A percentile compares a stretch with the other conserved stretches of the same genome.
Conservation (phyloP, 345 rosid genomes). For the Populus simonii region DNA sequence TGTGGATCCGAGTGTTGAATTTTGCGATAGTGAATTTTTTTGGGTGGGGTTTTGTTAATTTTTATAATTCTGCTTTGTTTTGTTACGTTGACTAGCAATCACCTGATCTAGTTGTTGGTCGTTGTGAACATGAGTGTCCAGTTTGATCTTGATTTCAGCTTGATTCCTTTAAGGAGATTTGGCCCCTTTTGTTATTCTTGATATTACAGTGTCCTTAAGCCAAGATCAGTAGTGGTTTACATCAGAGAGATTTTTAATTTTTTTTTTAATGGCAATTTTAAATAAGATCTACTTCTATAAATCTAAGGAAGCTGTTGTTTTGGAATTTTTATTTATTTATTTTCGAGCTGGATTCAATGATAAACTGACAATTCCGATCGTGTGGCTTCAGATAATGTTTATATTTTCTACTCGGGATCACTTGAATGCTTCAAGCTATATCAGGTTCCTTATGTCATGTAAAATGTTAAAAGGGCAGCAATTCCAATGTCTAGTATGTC, state of each 20-base stretch:
- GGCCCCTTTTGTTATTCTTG: neutral
- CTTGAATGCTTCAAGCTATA: neutral
- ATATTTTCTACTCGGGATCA: neutral
- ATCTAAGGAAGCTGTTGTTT: neutral
- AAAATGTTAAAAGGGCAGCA: neutral
- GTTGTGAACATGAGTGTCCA: slow-evolving; percentile 5
- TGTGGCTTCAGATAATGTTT: neutral
- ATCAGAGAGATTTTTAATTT: neutral
- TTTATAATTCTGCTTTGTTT: neutral
- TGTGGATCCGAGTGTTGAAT: slow-evolving; percentile 9
- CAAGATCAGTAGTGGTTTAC: neutral
- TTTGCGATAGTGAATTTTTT: slow-evolving; percentile 10
- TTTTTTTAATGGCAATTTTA: neutral
- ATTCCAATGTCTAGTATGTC: neutral
- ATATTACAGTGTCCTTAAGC: neutral
- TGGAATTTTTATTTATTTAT: neutral
- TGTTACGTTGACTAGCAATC: slow-evolving; percentile 8
- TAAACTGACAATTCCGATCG: neutral
- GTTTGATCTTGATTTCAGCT: neutral
- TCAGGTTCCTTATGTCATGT: neutral
- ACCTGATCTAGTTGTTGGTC: slow-evolving; percentile 10
- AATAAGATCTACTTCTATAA: neutral
- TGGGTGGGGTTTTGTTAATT: neutral
- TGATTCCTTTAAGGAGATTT: neutral
- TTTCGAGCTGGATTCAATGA: neutral